Conservation (phyloP, 345 rosid genomes). For the Jatropha curcas region DNA sequence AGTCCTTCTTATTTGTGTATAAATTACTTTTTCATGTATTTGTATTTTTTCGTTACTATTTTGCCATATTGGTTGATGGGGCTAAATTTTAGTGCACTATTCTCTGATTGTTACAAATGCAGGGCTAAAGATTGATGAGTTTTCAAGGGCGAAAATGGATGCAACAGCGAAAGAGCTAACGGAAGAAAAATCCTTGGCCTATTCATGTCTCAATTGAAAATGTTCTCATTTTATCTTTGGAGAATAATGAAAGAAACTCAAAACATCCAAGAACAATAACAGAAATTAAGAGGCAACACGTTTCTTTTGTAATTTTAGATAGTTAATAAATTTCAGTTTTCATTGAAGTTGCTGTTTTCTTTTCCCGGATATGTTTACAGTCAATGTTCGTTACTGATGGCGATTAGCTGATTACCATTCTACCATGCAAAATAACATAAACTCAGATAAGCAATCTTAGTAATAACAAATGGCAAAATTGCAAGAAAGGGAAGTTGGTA, state of each 20-base stretch:
- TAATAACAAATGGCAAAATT: too few species aligned
- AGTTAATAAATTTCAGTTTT: neutral
- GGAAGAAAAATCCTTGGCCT: constrained; percentile 72
- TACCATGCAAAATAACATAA: too few species aligned
- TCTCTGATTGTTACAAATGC: constrained; percentile 12
- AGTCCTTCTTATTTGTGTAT: neutral
- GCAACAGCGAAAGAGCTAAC: constrained; percentile 66
- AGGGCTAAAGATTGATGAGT: constrained; percentile 67
- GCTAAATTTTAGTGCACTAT: neutral
- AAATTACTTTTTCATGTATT: neutral
- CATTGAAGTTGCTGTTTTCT: neutral
- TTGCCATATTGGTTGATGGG: neutral
- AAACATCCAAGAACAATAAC: neutral
- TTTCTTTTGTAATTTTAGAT: neutral
- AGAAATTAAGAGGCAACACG: neutral
- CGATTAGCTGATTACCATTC: too few species aligned
- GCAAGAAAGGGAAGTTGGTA: too few species aligned
- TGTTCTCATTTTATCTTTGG: neutral
- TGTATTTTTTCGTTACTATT: neutral
- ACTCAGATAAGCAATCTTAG: too few species aligned
- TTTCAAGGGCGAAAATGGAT: constrained; percentile 77
- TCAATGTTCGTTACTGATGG: neutral
- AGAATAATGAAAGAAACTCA: neutral
- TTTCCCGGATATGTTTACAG: too few species aligned
- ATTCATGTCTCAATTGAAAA: constrained; percentile 49